Evolutionary conservation across 495 filamentous ascomycete species (phyloP).

Genomic region (Daldinia decipiens): DNA sequence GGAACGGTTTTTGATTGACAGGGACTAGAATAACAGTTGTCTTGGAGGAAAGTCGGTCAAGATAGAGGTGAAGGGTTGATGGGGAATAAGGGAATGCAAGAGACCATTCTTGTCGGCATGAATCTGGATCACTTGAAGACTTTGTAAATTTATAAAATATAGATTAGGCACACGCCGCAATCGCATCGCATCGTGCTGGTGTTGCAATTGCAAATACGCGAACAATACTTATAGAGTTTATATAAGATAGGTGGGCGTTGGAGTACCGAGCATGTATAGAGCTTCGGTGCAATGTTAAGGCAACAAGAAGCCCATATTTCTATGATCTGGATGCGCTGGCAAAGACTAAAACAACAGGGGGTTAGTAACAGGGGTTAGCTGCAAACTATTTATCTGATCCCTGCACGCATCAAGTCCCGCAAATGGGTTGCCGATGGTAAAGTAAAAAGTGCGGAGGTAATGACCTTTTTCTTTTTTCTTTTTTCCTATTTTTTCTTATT

Average conservation of each 20-base stretch:
- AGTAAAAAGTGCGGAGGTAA: conserved; percentile 34
- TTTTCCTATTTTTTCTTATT: conserved; percentile 1
- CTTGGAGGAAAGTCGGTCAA: conserved; percentile 40
- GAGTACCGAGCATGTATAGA: conserved; percentile 11
- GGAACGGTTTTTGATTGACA: conserved; percentile 33
- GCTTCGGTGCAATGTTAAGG: conserved; percentile 29
- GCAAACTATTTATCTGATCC: conserved; percentile 42
- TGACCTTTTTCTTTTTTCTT: background rate
- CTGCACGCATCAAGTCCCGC: conserved; percentile 40
- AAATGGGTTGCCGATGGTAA: conserved; percentile 32
- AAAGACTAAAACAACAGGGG: conserved; percentile 32
- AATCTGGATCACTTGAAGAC: background rate
- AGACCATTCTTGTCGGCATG: background rate
- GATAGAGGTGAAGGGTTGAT: conserved; percentile 12
- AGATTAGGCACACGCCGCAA: background rate
- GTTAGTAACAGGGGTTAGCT: conserved; percentile 31
- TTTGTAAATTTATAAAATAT: background rate
- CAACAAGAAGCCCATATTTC: conserved; percentile 10
- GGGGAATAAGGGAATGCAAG: background rate
- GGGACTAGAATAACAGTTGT: conserved; percentile 28
- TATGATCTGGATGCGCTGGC: conserved; percentile 38
- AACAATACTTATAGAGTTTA: background rate
- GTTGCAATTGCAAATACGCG: background rate
- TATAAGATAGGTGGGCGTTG: background rate
- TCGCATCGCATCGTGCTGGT: background rate